Evolutionary conservation across 345 rosid species (phyloP).

Genomic region (Brassica nigra): DNA sequence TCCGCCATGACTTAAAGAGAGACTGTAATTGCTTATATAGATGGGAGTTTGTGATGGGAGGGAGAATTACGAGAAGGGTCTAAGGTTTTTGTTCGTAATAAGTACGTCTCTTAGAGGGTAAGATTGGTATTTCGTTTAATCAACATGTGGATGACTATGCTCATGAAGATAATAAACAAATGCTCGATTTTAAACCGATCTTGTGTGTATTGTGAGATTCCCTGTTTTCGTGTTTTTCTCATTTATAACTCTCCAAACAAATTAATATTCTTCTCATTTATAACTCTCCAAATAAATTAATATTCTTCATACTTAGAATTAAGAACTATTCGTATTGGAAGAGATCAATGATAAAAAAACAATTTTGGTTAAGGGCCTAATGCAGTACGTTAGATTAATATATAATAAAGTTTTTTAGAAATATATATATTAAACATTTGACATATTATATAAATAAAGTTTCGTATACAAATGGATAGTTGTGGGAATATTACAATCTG

Average conservation of each 20-base stretch:
- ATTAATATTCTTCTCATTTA: not conserved
- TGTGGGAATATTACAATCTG: constrained; percentile 22
- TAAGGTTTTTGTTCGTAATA: constrained; percentile 13
- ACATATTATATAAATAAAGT: not conserved
- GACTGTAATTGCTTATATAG: constrained; percentile 31
- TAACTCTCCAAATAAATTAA: too few relatives aligned
- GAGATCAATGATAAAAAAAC: not conserved
- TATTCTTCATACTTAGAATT: not conserved
- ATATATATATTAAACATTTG: not conserved
- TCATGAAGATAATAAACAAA: not conserved
- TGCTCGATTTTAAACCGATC: not conserved
- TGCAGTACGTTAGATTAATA: not conserved
- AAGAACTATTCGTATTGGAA: not conserved
- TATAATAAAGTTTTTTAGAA: not conserved
- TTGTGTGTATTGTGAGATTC: not conserved
- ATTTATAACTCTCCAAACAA: not conserved
- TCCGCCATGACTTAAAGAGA: constrained; percentile 33
- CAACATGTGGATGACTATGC: not conserved
- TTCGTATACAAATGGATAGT: not conserved
- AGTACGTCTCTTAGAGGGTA: not conserved
- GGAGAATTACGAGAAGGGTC: constrained; percentile 38
- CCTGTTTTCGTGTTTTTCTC: not conserved
- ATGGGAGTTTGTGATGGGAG: constrained; percentile 26
- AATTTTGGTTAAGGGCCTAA: not conserved
- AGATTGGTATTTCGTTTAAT: not conserved